These are phyloP conservation scores for Logfia minima DNA, from an alignment of 129 eudicot genomes.

Conservation along the genomic window DNA sequence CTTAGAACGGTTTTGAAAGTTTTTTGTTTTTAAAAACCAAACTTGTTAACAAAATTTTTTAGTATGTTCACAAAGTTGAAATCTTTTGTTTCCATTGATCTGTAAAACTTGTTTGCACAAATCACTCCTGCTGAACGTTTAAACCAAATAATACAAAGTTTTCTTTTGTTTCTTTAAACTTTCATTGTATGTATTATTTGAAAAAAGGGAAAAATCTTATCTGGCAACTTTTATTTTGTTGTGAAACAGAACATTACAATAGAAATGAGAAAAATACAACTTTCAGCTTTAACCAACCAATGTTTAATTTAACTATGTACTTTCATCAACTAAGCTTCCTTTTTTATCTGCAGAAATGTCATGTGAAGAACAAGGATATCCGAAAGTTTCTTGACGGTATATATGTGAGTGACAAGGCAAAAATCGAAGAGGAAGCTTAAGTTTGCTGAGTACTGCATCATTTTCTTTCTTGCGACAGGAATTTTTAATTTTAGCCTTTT, in stretches of 20 bases:
- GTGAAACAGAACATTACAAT: neutral
- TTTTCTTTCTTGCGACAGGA: neutral
- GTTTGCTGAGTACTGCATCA: neutral
- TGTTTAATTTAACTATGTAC: neutral
- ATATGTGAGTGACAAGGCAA: conserved; percentile 4
- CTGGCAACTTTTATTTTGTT: neutral
- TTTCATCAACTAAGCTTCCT: neutral
- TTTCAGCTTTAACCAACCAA: no score
- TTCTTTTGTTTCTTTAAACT: neutral
- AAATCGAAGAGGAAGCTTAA: conserved; percentile 9
- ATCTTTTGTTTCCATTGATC: neutral
- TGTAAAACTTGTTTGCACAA: neutral
- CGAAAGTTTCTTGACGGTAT: conserved; percentile 59
- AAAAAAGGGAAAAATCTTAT: neutral
- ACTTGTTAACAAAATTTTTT: neutral
- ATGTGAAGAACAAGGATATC: conserved; percentile 44
- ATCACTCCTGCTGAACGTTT: neutral
- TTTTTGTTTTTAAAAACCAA: neutral
- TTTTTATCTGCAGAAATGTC: neutral
- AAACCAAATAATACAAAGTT: neutral
- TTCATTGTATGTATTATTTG: neutral
- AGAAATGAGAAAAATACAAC: no score
- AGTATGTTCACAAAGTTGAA: neutral
- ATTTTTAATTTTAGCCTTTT: neutral
- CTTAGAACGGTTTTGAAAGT: neutral